These are phyloP conservation scores for Zymoseptoria pseudotritici DNA, from an alignment of 2,329 filamentous ascomycete species.

Conservation along the genomic window DNA sequence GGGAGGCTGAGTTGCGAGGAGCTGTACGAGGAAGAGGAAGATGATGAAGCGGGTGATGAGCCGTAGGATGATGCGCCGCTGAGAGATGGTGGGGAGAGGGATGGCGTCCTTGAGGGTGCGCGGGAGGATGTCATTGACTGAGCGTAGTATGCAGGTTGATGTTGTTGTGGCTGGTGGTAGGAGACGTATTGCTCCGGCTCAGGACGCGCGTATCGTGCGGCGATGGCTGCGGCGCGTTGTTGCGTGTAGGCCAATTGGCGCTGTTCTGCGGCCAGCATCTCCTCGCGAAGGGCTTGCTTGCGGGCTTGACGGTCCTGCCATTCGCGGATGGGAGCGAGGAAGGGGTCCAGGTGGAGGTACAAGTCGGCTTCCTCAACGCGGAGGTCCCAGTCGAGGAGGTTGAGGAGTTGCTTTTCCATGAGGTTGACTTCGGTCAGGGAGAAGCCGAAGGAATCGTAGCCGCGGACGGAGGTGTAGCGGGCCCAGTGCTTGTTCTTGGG, in stretches of 20 bases:
- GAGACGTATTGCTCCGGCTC: slow-evolving; percentile 22
- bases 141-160: slow-evolving; percentile 22
- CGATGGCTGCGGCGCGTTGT: slow-evolving; percentile 21
- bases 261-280: slow-evolving; percentile 27
- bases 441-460: slow-evolving; percentile 76
- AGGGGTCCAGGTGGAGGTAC: slow-evolving; percentile 76
- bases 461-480: slow-evolving; percentile 73
- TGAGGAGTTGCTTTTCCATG: slow-evolving; percentile 98
- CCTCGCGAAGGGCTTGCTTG: slow-evolving; percentile 41
- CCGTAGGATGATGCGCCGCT: slow-evolving; percentile 29
- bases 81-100: slow-evolving; percentile 41
- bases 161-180: slow-evolving; percentile 17
- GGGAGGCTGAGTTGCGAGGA: slow-evolving; percentile 6
- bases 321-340: slow-evolving; percentile 75
- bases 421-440: slow-evolving; percentile 93
- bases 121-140: slow-evolving; percentile 24
- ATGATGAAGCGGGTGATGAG: slow-evolving; percentile 18
- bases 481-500: slow-evolving; percentile 99
- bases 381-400: slow-evolving; percentile 90
- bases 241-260: slow-evolving; percentile 30
- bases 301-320: slow-evolving; percentile 48
- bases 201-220: slow-evolving; percentile 22
- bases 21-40: slow-evolving; percentile 27
- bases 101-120: slow-evolving; percentile 41
- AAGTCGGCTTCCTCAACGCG: slow-evolving; percentile 79